These are phyloP conservation scores for Aureobasidium namibiae DNA, from an alignment of 2,329 filamentous ascomycete species.

Conservation along the genomic window DNA sequence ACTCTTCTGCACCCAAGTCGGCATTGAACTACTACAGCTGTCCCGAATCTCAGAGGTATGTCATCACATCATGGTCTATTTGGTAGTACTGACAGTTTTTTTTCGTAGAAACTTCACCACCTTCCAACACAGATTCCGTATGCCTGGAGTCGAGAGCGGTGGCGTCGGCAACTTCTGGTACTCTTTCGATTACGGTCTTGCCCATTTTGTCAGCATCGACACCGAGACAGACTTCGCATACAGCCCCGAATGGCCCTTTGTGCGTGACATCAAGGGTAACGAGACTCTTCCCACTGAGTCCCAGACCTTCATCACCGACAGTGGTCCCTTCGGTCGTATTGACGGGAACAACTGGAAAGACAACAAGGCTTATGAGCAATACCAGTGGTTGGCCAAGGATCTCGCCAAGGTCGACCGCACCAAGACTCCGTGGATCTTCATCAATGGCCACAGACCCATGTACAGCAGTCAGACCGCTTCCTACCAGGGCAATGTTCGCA, in stretches of 20 bases:
- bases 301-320: constrained; percentile 41
- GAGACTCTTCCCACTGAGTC: constrained; percentile 33
- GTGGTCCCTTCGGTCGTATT: constrained; percentile 41
- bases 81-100: background rate
- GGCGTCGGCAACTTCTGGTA: constrained; percentile 48
- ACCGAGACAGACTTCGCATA: constrained; percentile 44
- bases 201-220: constrained; percentile 42
- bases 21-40: constrained; percentile 45
- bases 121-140: constrained; percentile 44
- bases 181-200: constrained; percentile 47
- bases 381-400: constrained; percentile 40
- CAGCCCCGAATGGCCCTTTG: constrained; percentile 39
- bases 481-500: constrained; percentile 37
- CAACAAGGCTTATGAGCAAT: constrained; percentile 39
- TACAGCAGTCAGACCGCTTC: constrained; percentile 37
- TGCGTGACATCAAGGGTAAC: constrained; percentile 33
- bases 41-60: constrained; percentile 40
- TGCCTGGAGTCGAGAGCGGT: constrained; percentile 40
- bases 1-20: constrained; percentile 28
- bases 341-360: constrained; percentile 31
- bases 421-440: constrained; percentile 43
- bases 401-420: constrained; percentile 36
- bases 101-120: constrained; percentile 42
- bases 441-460: constrained; percentile 40
- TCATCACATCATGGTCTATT: background rate